phyloP scores from a whole-genome alignment of 2,329 filamentous ascomycete species.

The Epichloe sibirici region DNA sequence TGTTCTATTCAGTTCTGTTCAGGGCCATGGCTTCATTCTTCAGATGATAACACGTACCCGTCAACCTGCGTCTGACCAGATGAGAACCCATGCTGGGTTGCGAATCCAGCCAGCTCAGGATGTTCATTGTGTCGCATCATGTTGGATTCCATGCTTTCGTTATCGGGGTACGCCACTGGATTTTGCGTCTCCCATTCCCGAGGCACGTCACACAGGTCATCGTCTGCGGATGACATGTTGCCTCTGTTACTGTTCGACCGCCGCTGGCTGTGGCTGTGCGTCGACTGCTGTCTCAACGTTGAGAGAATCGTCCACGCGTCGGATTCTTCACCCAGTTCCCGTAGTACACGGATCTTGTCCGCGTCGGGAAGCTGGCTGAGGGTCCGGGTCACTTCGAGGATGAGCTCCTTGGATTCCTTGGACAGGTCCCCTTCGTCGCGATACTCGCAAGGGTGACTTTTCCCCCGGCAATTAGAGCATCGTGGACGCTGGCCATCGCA shows the following conservation, averaged over 20 bases:
- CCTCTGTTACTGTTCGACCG: background rate
- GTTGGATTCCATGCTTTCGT: background rate
- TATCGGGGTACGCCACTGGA: conserved; percentile 11
- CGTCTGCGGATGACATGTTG: background rate
- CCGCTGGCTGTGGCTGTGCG: background rate
- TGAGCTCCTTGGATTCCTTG: conserved; percentile 4
- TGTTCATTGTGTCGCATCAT: background rate
- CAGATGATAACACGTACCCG: background rate
- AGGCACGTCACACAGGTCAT: conserved; percentile 2
- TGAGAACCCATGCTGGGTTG: background rate
- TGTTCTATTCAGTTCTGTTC: too few species aligned
- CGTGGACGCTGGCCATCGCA: conserved; percentile 11
- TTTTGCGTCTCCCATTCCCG: conserved; percentile 15
- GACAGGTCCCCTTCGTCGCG: conserved; percentile 8
- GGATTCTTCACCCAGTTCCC: conserved; percentile 10
- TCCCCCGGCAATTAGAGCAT: conserved; percentile 11
- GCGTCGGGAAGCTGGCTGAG: conserved; percentile 12
- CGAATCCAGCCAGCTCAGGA: background rate
- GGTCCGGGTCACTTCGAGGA: conserved; percentile 14
- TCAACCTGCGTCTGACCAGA: background rate
- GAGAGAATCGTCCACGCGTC: conserved; percentile 13
- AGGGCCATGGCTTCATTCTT: background rate
- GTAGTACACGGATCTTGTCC: conserved; percentile 11
- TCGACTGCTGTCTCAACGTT: conserved; percentile 7
- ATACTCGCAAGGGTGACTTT: conserved; percentile 9